Evolutionary conservation across 805 yeast genomes (phyloP).

Genomic region (Tetrapisispora fleetii): DNA sequence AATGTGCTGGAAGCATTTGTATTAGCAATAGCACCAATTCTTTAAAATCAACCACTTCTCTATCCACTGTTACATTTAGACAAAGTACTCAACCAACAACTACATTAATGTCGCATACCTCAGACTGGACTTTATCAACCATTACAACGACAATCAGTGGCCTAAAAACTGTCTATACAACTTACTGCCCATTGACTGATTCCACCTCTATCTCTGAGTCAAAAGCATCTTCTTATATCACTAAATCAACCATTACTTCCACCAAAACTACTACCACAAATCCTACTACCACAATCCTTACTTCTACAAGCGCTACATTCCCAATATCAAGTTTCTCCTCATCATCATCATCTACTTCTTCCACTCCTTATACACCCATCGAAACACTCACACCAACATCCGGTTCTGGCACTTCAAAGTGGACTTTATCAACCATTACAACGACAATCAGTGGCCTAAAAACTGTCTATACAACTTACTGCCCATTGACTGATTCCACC

Average conservation of each 20-base stretch:
- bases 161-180: constrained; percentile 5
- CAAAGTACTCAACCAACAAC: no score
- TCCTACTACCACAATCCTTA: not conserved
- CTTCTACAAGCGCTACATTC: not conserved
- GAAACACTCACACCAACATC: no score
- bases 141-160: constrained; percentile 3
- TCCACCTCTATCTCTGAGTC: not conserved
- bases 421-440: constrained; percentile 2
- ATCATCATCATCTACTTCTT: not conserved
- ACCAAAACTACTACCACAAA: not conserved
- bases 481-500: constrained; percentile 4
- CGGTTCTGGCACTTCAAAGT: not conserved
- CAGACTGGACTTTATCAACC: not conserved
- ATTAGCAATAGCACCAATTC: not conserved
- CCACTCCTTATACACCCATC: not conserved
- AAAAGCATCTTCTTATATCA: not conserved
- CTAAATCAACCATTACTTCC: not conserved
- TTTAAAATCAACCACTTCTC: not conserved
- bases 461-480: constrained; percentile 8
- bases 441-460: constrained; percentile 1
- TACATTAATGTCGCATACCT: not conserved
- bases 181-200: constrained; percentile 8
- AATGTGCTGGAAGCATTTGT: not conserved
- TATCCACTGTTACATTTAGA: not conserved
- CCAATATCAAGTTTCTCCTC: not conserved